Evolutionary conservation across 148 eudicot species (phyloP).

Genomic region (Salicornia ramosissima): DNA sequence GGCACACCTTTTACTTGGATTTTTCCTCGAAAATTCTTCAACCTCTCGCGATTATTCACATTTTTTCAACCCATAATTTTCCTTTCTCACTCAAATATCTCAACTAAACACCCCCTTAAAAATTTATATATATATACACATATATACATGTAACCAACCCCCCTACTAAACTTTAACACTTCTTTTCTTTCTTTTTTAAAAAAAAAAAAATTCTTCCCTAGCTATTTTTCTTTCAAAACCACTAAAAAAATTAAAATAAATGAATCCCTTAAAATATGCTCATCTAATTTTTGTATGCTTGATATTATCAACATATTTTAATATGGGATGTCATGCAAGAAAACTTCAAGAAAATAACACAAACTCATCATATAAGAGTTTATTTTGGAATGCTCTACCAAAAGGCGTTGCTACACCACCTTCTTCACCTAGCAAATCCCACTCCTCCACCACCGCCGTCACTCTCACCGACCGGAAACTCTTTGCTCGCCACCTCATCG

Average conservation of each 20-base stretch:
- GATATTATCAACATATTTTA: not conserved
- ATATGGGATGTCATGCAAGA: conserved; percentile 18
- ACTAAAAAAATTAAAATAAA: no score
- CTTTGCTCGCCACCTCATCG: conserved; percentile 38
- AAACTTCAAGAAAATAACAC: conserved; percentile 2
- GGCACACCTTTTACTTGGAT: not conserved
- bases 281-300: not conserved
- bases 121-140: conserved; percentile 4
- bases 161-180: not conserved
- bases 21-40: not conserved
- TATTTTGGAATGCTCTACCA: conserved; percentile 27
- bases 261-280: not conserved
- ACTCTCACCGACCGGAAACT: conserved; percentile 23
- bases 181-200: not conserved
- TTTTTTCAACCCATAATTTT: not conserved
- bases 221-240: not conserved
- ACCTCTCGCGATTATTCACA: not conserved
- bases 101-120: not conserved
- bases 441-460: conserved; percentile 16
- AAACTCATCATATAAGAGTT: conserved; percentile 5
- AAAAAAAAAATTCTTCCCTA: not conserved
- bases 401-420: conserved; percentile 33
- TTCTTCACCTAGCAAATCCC: conserved; percentile 39
- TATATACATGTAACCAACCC: no score
- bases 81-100: not conserved